Percentiles rank a stretch among this genome's conserved stretches.
Conservation (phyloP, 768 basidiomycete species). For the Candolleomyces aberdarensis region DNA sequence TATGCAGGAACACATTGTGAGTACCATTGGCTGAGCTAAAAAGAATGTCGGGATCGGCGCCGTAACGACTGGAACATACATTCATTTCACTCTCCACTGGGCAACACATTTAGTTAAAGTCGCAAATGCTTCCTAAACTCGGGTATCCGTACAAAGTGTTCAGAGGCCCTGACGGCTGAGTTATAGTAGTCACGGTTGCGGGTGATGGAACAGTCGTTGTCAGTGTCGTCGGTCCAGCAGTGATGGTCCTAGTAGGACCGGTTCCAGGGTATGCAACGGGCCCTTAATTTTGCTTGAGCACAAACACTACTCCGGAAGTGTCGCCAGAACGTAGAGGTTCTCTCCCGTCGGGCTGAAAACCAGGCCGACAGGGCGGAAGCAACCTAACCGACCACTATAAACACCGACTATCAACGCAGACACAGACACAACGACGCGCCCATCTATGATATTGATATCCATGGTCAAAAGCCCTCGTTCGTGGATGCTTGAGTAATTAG, state of each 20-base stretch:
- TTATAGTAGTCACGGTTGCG: not conserved
- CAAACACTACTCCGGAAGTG: conserved; percentile 5
- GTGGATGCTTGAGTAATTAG: no score
- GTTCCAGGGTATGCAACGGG: not conserved
- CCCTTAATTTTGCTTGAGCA: conserved; percentile 3
- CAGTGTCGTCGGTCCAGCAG: not conserved
- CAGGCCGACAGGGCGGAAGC: conserved; percentile 9
- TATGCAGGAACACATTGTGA: conserved; percentile 2
- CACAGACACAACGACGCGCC: no score
- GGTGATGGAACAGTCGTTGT: not conserved
- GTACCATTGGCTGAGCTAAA: conserved; percentile 2
- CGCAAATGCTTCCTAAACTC: no score
- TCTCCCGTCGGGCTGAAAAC: not conserved
- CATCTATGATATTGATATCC: conserved; percentile 39
- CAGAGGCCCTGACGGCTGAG: not conserved
- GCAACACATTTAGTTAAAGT: not conserved
- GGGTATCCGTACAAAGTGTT: not conserved
- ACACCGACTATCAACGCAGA: not conserved
- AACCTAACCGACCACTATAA: not conserved
- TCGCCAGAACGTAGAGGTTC: conserved; percentile 7
- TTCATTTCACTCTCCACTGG: not conserved
- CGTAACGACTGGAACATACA: no score
- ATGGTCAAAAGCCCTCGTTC: conserved; percentile 19
- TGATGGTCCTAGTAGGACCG: not conserved
- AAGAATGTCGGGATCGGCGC: not conserved